phyloP scores from a whole-genome alignment of 306 rosid species.

The Corylus heterophylla region DNA sequence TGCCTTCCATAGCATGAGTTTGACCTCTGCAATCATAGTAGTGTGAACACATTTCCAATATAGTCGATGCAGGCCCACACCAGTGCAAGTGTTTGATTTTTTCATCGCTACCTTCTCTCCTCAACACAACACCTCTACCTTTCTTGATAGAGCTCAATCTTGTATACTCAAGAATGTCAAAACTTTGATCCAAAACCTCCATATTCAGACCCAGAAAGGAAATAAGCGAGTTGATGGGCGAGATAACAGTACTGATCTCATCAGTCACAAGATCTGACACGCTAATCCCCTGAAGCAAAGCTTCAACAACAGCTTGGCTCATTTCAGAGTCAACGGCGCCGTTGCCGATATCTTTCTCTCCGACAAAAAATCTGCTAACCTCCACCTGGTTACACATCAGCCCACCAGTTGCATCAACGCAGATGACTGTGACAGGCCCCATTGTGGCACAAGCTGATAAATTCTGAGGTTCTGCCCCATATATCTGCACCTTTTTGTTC shows the following conservation, averaged over 20 bases:
- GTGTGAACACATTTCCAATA: constrained; percentile 55
- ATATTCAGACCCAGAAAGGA: constrained; percentile 28
- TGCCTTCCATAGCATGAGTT: constrained; percentile 29
- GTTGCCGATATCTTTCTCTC: constrained; percentile 36
- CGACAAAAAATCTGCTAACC: constrained; percentile 46
- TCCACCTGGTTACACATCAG: constrained; percentile 28
- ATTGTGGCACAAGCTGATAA: constrained; percentile 58
- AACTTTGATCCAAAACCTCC: background rate
- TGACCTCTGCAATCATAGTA: constrained; percentile 44
- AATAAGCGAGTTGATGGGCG: constrained; percentile 12
- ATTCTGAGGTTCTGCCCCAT: constrained; percentile 30
- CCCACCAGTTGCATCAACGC: constrained; percentile 51
- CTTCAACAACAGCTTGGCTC: constrained; percentile 19
- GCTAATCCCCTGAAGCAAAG: constrained; percentile 40
- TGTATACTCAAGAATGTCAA: constrained; percentile 13
- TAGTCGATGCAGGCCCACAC: constrained; percentile 52
- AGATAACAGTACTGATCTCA: background rate
- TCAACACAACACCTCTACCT: constrained; percentile 35
- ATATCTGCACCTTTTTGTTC: constrained; percentile 28
- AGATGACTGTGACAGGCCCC: constrained; percentile 57
- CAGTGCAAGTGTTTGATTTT: constrained; percentile 40
- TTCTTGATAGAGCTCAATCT: constrained; percentile 28
- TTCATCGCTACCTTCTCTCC: constrained; percentile 17
- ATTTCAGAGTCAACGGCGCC: constrained; percentile 4
- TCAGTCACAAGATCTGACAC: constrained; percentile 29